phyloP scores from a whole-genome alignment of 768 basidiomycete genomes.

The Amanita pallidorosea region DNA sequence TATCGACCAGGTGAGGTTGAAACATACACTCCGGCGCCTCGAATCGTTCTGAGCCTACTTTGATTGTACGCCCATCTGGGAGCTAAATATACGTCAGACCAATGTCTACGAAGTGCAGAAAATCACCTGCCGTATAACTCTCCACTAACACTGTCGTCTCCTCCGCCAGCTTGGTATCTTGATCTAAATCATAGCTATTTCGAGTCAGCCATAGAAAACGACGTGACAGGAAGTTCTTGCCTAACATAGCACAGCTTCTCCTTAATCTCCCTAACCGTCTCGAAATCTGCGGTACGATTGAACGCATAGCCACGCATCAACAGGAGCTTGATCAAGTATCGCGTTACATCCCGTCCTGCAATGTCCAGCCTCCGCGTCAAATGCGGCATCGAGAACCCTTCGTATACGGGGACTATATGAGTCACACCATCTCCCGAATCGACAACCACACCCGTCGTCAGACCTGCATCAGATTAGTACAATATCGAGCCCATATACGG shows the following conservation, averaged over 20 bases:
- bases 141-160: conserved; percentile 96
- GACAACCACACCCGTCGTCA: conserved; percentile 97
- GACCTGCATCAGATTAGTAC: conserved; percentile 40
- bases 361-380: conserved; percentile 92
- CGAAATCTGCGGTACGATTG: conserved; percentile 98
- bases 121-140: conserved; percentile 67
- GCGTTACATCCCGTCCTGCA: conserved; percentile 95
- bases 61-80: conserved; percentile 92
- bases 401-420: conserved; percentile 97
- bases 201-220: not conserved
- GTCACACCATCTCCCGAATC: conserved; percentile 99
- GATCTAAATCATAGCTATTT: conserved; percentile 86
- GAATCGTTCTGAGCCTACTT: conserved; percentile 96
- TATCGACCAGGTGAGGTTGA: conserved; percentile 95
- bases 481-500: not conserved
- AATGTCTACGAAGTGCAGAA: not conserved
- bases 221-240: conserved; percentile 26
- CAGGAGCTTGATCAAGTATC: conserved; percentile 98
- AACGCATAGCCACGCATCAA: conserved; percentile 99
- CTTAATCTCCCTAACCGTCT: conserved; percentile 98
- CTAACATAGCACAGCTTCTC: conserved; percentile 98
- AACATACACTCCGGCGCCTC: conserved; percentile 99
- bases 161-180: conserved; percentile 86
- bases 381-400: conserved; percentile 93
- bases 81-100: conserved; percentile 35